phyloP scores from a whole-genome alignment of 805 yeast species.

The Suhomyces sp. region DNA sequence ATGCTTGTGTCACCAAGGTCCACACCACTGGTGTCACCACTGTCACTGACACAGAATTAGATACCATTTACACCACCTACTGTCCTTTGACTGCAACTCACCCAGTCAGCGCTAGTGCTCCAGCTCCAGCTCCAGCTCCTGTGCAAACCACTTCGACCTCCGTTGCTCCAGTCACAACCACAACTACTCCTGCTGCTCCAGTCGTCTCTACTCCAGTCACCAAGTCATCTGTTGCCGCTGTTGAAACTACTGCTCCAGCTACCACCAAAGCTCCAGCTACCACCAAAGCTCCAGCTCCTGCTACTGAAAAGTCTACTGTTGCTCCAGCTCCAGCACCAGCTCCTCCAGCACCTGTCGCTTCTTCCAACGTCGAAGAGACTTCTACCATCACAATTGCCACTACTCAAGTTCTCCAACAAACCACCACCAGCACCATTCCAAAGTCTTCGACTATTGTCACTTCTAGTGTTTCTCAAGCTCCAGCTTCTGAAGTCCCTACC shows the following conservation, averaged over 20 bases:
- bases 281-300: constrained; percentile 2
- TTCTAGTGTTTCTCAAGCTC: neutral
- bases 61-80: constrained; percentile 12
- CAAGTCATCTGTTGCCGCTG: constrained; percentile 1
- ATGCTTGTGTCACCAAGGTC: constrained; percentile 28
- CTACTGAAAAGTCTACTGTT: neutral
- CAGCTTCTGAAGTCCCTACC: constrained; percentile 7
- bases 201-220: constrained; percentile 13
- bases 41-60: constrained; percentile 20
- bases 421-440: too few relatives aligned
- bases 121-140: constrained; percentile 15
- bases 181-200: constrained; percentile 14
- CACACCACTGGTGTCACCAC: constrained; percentile 33
- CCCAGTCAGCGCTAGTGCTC: constrained; percentile 7
- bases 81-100: constrained; percentile 17
- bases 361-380: constrained; percentile 10
- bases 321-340: constrained; percentile 1
- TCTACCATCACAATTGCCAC: constrained; percentile 9
- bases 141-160: constrained; percentile 11
- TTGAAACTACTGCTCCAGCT: constrained; percentile 13
- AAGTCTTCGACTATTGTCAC: neutral
- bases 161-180: constrained; percentile 16
- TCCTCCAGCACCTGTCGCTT: constrained; percentile 1
- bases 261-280: neutral
- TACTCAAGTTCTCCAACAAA: too few relatives aligned